phyloP scores from a whole-genome alignment of 2,329 filamentous ascomycete genomes.

The Trichophyton simii region DNA sequence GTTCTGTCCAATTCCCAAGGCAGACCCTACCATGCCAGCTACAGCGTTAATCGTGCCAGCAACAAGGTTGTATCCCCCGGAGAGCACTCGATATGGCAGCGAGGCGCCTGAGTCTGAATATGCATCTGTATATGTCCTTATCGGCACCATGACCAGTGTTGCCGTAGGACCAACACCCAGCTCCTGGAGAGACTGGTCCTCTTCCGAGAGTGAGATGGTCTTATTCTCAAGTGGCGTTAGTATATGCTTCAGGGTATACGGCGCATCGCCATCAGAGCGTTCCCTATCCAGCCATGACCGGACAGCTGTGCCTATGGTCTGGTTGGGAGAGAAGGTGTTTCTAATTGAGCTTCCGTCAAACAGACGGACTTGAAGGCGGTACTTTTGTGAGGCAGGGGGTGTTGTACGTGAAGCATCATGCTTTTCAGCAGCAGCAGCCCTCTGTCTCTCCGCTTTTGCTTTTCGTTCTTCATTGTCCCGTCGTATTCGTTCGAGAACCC shows the following conservation, averaged over 20 bases:
- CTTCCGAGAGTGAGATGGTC: slow-evolving; percentile 61
- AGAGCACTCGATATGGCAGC: slow-evolving; percentile 33
- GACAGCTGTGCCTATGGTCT: slow-evolving; percentile 53
- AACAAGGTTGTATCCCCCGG: slow-evolving; percentile 31
- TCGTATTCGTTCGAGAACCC: slow-evolving; percentile 63
- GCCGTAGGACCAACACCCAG: slow-evolving; percentile 66
- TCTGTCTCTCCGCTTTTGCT: slow-evolving; percentile 38
- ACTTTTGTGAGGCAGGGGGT: slow-evolving; percentile 23
- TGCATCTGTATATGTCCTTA: slow-evolving; percentile 48
- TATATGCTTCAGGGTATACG: slow-evolving; percentile 76
- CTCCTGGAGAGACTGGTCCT: slow-evolving; percentile 53
- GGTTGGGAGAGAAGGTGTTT: slow-evolving; percentile 52
- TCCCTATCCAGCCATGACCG: slow-evolving; percentile 63
- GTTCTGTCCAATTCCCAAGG: slow-evolving; percentile 31
- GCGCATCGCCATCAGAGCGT: slow-evolving; percentile 43
- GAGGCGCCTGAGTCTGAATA: slow-evolving; percentile 33
- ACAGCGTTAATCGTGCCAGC: slow-evolving; percentile 33
- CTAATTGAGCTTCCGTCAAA: slow-evolving; percentile 75
- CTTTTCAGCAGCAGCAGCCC: slow-evolving; percentile 9
- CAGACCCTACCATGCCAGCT: slow-evolving; percentile 31
- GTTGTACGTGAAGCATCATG: background rate
- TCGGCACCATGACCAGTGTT: slow-evolving; percentile 68
- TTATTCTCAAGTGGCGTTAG: slow-evolving; percentile 65
- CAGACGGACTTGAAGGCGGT: slow-evolving; percentile 63
- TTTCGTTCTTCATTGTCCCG: slow-evolving; percentile 60